Percentiles rank a stretch among this genome's conserved stretches.
These are phyloP conservation scores for Polysphondylium violaceum DNA, from an alignment of 78 protist species.

Conservation along the genomic window DNA sequence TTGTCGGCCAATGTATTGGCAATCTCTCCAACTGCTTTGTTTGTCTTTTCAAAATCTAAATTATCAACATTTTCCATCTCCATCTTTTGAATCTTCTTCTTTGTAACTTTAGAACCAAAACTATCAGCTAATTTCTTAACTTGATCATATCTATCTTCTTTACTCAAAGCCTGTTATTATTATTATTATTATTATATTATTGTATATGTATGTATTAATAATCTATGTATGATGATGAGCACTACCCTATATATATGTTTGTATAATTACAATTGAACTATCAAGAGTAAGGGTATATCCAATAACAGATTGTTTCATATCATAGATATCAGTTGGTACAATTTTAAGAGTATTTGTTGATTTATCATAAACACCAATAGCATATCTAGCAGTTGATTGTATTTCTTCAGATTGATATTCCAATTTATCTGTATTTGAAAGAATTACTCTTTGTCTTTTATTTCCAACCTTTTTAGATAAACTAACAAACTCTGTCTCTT, in stretches of 20 bases:
- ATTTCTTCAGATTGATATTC: slow-evolving; percentile 44
- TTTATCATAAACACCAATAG: slow-evolving; percentile 59
- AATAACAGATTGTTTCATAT: slow-evolving; percentile 47
- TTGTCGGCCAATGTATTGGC: slow-evolving; percentile 4
- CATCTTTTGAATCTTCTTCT: slow-evolving; percentile 69
- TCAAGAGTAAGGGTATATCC: slow-evolving; percentile 22
- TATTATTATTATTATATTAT: neutral
- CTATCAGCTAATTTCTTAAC: slow-evolving; percentile 37
- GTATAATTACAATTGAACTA: neutral
- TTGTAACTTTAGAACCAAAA: slow-evolving; percentile 61
- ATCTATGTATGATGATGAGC: neutral
- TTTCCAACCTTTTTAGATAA: neutral
- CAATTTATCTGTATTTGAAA: slow-evolving; percentile 9
- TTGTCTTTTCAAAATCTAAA: slow-evolving; percentile 34
- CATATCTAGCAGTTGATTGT: slow-evolving; percentile 9
- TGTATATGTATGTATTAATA: neutral
- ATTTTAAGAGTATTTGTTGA: slow-evolving; percentile 13
- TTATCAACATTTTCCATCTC: slow-evolving; percentile 61
- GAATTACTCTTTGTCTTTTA: slow-evolving; percentile 26
- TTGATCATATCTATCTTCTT: slow-evolving; percentile 32
- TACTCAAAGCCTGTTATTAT: neutral
- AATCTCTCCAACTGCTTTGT: neutral
- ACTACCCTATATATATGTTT: neutral
- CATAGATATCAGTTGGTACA: slow-evolving; percentile 43
- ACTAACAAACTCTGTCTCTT: slow-evolving; percentile 17